Conservation (phyloP, 2,329 filamentous ascomycete genomes). For the Pezicula carpinea region DNA sequence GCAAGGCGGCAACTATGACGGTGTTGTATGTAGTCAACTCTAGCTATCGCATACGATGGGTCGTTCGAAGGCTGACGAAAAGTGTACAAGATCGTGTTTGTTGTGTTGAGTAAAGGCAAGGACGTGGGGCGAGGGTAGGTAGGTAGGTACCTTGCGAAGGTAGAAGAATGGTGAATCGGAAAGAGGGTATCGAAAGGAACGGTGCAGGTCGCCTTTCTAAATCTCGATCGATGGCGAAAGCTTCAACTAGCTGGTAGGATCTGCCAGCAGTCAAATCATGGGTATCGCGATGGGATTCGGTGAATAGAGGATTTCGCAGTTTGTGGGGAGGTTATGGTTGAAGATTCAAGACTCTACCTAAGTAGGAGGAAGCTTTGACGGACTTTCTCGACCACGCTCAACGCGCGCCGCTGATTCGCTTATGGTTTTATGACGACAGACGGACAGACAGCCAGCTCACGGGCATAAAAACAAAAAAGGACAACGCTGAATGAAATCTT, state of each 20-base stretch:
- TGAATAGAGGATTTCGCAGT: constrained; percentile 1
- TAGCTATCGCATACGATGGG: neutral
- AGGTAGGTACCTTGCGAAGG: constrained; percentile 8
- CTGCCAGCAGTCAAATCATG: constrained; percentile 16
- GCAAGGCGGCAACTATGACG: neutral
- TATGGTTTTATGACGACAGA: too few relatives aligned
- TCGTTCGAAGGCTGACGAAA: neutral
- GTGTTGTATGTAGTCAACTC: neutral
- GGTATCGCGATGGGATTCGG: neutral
- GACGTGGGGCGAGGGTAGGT: neutral
- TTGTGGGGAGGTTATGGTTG: constrained; percentile 3
- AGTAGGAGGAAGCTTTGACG: constrained; percentile 1
- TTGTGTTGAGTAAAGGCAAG: constrained; percentile 2
- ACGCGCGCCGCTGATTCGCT: neutral
- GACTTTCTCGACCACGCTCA: constrained; percentile 1
- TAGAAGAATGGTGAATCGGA: constrained; percentile 15
- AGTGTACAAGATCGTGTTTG: neutral
- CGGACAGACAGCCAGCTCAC: too few relatives aligned
- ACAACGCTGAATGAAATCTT: neutral
- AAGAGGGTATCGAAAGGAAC: constrained; percentile 26
- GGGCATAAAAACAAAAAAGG: neutral
- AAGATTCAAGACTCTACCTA: too few relatives aligned
- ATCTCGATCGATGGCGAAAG: constrained; percentile 17
- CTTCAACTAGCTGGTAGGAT: constrained; percentile 11
- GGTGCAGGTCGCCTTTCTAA: constrained; percentile 31